Base-by-base conservation (phyloP, 2,329 filamentous ascomycete species). In the Diaporthe citri region DNA sequence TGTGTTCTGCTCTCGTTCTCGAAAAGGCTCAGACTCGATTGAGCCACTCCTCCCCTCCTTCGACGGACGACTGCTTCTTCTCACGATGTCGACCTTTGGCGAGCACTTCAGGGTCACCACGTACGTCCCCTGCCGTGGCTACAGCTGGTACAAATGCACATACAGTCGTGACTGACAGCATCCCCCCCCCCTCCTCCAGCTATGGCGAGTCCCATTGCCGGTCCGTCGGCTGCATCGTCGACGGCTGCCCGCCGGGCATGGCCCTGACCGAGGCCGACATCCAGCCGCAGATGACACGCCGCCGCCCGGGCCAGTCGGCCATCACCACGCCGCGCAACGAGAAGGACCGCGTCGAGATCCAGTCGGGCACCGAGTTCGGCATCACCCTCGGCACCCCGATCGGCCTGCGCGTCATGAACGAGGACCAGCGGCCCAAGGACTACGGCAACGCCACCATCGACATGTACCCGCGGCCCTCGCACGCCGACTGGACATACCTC, bases 401-500 rank as follows among this genome's bases (percentile, higher is more conserved):
- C 82, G 94, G 90, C 76, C 91, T 98, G 86, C 87, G 94, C 75
- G 96, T 98, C 57, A 89, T 92, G 84, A 98, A 98, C 84, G 93
- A 98, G 87, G 96, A 98, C 84, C 95, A 98, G 83, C 89, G 96
- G 77, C 96, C 96, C 51, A 92, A 95, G 82, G 97, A 99, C 87
- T 98, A 98, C 85, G 94, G 94, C 74, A 91, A 92, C 85, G 90
- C 91, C 82, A 98, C 96, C 41, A 98, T 98, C 91, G 95, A 98
- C 85, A 86, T 92, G 77, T 98, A 93, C 89, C 97, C 97, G 6
- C 91, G 97, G 70, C 97, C 96, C 48, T 95, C 92, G 82, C 97
- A 98, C 85, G 96, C 97, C 76, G 96, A 98, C 86, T 98, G 94
- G 91, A 98, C 97, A 76, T 98, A 98, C 86, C 89, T 98, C 76